Evolutionary conservation across 345 rosid genomes (phyloP), one percentile per base, ranked within the genome.

Genomic region (Mallotus nudiflorus): DNA sequence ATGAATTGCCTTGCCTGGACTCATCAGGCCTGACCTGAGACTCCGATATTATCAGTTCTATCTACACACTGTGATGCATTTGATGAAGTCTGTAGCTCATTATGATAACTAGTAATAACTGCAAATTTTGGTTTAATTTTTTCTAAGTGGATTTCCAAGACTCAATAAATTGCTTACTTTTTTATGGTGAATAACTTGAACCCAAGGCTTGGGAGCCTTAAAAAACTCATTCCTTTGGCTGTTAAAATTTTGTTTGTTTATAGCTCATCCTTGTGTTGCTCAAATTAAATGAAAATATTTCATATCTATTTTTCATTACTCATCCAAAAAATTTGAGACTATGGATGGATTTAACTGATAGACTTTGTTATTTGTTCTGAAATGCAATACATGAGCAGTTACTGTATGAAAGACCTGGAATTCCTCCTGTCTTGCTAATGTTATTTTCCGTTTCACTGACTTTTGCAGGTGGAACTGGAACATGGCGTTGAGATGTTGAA

Each of bases 401-500:
- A 1, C 25, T 19, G 40, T 28, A 48, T 49, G 58, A 12, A n/a
- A 31, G 42, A 29, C 18, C 18, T 48, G 24, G 27, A 22, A 9
- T 62, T 62, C 35, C n/a, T n/a, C n/a, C n/a, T n/a, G n/a, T n/a
- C n/a, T n/a, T n/a, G n/a, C n/a, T n/a, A 13, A 24, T 37, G 24
- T 22, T 31, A 24, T 39, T 59, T 50, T 45, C 24, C 35, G 8
- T 14, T 35, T 27, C 48, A 28, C 57, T 9, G 48, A 25, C 65
- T 57, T 18, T 61, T 81, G 66, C 83, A 86, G 98, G 91, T 92
- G 51, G 85, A 84, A 69, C 54, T 88, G 61, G 84, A 82, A 46
- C 92, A 85, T 37, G 96, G 98, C 27, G 75, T 82, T 56, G 91
- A 88, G 82, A 88, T 88, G 81, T 67, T 92, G 66, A 81, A 84